Evolutionary conservation across 2,329 filamentous ascomycete species (phyloP), one percentile per base, ranked within the genome.

Genomic region (Kalaharituber pfeilii): DNA sequence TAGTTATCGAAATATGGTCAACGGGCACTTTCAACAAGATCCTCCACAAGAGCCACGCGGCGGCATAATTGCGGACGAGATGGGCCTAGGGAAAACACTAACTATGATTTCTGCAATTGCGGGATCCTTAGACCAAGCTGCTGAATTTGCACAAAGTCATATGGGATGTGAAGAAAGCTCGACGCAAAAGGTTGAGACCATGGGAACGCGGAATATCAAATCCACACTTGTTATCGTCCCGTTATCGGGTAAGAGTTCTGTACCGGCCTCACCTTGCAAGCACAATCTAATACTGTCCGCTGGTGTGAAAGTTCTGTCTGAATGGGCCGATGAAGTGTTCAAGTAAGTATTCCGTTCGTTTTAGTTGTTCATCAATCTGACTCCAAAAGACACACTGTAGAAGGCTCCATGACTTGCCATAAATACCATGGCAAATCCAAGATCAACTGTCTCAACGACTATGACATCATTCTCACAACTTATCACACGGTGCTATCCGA

Each of bases 61-160:
- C 7, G 66, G 66, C 2, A 63, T 68, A 24, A 54, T 68, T 27
- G 66, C 65, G 20, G 66, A 68, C 61, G 66, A 69, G 25, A 69
- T 69, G 67, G 67, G 67, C 0, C 59, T 69, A 1, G 67, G 67
- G 0, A 69, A 69, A 51, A 66, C 66, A 0, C 56, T 69, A 1
- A 65, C 59, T 24, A 59, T 60, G 0, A 22, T 69, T 0, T 62
- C 67, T 11, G 53, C 66, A 1, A 63, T 69, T 53, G 47, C 51
- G 2, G 50, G 55, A 26, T 51, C 55, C 24, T 36, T 36, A 18
- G 30, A 36, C 30, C 13, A 36, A 18, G 30, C 30, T 6, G 13
- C 18, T 13, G 13, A 7, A 36, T 36, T 36, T 36, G n/a, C n/a
- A n/a, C 30, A 36, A 36, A 2, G 6, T 6, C 18, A 18, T 7